Evolutionary conservation across 31 red algal species (phyloP), one percentile per base, ranked within the genome.

Genomic region (Bonnemaisonia californica): DNA sequence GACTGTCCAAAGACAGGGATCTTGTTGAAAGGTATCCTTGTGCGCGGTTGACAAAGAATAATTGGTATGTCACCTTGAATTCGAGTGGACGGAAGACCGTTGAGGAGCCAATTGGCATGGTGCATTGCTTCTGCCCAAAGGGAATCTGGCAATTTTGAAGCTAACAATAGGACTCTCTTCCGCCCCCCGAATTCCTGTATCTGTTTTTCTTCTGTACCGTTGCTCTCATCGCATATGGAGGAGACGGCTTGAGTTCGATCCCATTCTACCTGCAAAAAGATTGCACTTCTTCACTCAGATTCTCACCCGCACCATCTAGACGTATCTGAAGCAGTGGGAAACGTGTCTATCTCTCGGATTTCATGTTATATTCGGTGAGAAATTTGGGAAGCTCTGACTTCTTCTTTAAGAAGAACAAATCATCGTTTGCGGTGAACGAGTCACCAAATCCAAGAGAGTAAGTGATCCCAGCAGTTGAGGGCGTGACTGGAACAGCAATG

Each of bases 101-200:
- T 69, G 64, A 27, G 64, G 33, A 69, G 13, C 64, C 64, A 69
- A 69, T 69, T 32, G 1, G 21, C 33, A 0, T 69, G 26, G 64
- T 33, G 24, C 64, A 69, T 32, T 33, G 13, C 64, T 38, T 69
- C 64, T 5, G 26, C 64, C 64, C 64, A 33, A 33, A 69, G 33
- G 39, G 24, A 24, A 33, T 69, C 33, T 19, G 21, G 27, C 33
- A 69, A 33, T 0, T 32, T 69, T 21, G 64, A 69, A 37, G 0
- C 64, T n/a, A 69, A 69, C 21, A 69, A 33, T 33, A 69, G 64
- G n/a, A 69, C 64, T 69, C 64, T 24, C 24, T 27, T 69, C 22
- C 64, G 64, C 22, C 22, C 29, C 8, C 64, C 26, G 8, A 69
- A 69, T 33, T 69, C 64, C 33, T 69, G 24, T 33, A 69, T 69